phyloP scores from a whole-genome alignment of 2,329 filamentous ascomycete species.

The Arthroderma sp. region DNA sequence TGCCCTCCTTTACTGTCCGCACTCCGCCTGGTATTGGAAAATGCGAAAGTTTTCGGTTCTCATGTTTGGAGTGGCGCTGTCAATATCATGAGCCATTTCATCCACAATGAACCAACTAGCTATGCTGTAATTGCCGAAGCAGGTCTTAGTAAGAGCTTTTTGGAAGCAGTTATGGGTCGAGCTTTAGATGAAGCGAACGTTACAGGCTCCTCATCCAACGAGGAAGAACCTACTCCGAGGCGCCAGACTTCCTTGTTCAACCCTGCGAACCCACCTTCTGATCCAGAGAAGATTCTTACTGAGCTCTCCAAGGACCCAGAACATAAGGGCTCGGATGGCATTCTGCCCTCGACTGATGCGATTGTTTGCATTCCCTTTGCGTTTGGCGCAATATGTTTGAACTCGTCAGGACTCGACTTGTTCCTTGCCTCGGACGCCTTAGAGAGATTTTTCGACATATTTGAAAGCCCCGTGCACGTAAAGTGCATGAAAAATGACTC shows the following conservation, averaged over 20 bases:
- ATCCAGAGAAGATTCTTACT: constrained; percentile 18
- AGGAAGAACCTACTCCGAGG: constrained; percentile 24
- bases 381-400: constrained; percentile 87
- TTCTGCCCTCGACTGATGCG: constrained; percentile 76
- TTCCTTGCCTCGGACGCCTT: constrained; percentile 74
- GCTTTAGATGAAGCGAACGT: constrained; percentile 19
- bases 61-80: constrained; percentile 93
- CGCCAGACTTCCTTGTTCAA: constrained; percentile 26
- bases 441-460: constrained; percentile 86
- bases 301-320: constrained; percentile 19
- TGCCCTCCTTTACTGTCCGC: constrained; percentile 71
- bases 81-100: constrained; percentile 85
- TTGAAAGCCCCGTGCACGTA: constrained; percentile 81
- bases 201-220: constrained; percentile 16
- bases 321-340: constrained; percentile 47
- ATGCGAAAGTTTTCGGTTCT: constrained; percentile 69
- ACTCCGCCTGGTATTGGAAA: constrained; percentile 67
- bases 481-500: constrained; percentile 66
- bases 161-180: constrained; percentile 59
- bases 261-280: constrained; percentile 11
- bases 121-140: constrained; percentile 93
- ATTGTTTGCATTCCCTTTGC: constrained; percentile 77
- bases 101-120: constrained; percentile 97
- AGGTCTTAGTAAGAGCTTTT: constrained; percentile 70
- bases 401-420: constrained; percentile 72